Base-by-base conservation (phyloP, 1,284 basidiomycete genomes). In the Trametes polyzona region DNA sequence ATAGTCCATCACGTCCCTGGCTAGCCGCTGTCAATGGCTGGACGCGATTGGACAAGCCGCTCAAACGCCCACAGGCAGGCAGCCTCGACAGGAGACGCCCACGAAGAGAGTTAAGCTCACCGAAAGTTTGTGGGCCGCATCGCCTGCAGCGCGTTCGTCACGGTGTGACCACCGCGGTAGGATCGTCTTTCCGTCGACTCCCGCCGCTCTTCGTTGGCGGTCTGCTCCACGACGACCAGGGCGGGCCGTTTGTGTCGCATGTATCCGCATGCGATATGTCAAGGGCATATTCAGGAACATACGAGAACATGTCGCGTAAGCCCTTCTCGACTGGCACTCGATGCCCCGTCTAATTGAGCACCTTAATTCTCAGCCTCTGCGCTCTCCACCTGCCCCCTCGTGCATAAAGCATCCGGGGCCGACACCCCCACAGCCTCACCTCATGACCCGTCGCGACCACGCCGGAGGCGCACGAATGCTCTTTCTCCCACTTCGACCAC, bases 141-240 rank as follows among this genome's bases (percentile, higher is more conserved):
- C 46, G 14, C 33, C 29, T 19, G 24, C 43, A 23, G 33, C 51
- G 23, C 52, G 51, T 27, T 35, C 33, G 57, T 58, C 51, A 58
- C 57, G 37, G 30, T 29, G 57, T 58, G 57, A 58, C 57, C 40
- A 19, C 11, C 36, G 51, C 47, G 50, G 49, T 29, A 50, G 54
- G 51, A 50, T 53, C 51, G 47, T 46, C 42, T 11, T 26, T 11
- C 16, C 16, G 21, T 40, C n/a, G n/a, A 19, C 33, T 33, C 21
- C 24, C 12, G 29, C 1, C n/a, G 3, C n/a, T n/a, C n/a, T n/a
- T n/a, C n/a, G 14, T 35, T 29, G 24, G 23, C 44, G n/a, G 27
- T 23, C 37, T 19, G 12, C 47, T 30, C 47, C 27, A 40, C 47
- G 35, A 49, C 47, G 24, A 40, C 19, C 26, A 24, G 10, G 7